Base-by-base conservation (phyloP, 2,329 filamentous ascomycete species). In the Helotiales sp. region DNA sequence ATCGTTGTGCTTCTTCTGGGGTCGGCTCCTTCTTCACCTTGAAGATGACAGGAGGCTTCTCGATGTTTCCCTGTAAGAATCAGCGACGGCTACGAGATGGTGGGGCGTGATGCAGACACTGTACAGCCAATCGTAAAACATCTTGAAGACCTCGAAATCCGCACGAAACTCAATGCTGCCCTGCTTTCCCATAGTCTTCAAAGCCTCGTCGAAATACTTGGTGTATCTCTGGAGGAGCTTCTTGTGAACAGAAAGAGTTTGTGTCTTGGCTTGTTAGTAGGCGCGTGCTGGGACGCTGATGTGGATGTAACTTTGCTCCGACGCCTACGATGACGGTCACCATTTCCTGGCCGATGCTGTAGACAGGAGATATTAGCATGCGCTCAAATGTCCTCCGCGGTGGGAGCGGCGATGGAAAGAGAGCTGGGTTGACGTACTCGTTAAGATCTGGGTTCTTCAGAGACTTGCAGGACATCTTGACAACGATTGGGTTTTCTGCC, bases 61-160 rank as follows among this genome's bases (percentile, higher is more conserved):
- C 31, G 15, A 58, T 49, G 2, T 50, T 36, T 2, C 53, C 51
- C 48, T 57, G 5, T 10, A 29, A 7, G 10, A 10, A 10, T 12
- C 2, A 38, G 12, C 15, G 25, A 7, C 2, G 31, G 24, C 31
- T 38, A 53, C 55, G 49, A 5, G 12, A 8, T 12, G 12, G 22
- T 29, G 24, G 6, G 13, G 3, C 31, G 8, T 27, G 5, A 38
- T 17, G 19, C 25, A 22, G 42, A 50, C 53, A 24, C 33, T 57
- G 12, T 62, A 61, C 13, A 55, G 33, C 61, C 63, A 63, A 22
- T 58, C 54, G 13, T 54, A 38, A 25, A 65, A 59, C 25, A 59
- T 15, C 24, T 55, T 40, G 27, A 62, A 64, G 13, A 56, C 29
- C 5, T 51, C 34, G 1, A 56, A 49, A 40, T 62, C 61, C 2